Percentiles rank a stretch among this genome's conserved stretches.
Conservation (phyloP, 768 basidiomycete species). For the Lactifluus rugatus region DNA sequence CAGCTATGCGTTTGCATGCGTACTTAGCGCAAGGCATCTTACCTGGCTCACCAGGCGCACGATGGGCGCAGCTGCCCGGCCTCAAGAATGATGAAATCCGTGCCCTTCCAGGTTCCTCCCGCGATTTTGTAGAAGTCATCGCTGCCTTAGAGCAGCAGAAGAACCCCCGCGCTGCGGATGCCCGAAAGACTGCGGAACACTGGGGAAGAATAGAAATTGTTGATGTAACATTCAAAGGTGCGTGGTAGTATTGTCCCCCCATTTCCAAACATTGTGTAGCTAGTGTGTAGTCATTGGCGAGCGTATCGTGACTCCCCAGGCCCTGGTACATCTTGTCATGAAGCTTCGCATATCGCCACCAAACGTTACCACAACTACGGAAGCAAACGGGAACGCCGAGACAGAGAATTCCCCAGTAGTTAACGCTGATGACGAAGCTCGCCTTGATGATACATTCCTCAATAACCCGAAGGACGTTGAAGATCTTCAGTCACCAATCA, state of each 20-base stretch:
- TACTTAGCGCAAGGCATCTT: slow-evolving; percentile 76
- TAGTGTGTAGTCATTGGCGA: slow-evolving; percentile 72
- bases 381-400: slow-evolving; percentile 26
- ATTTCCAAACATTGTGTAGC: background rate
- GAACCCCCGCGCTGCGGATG: slow-evolving; percentile 40
- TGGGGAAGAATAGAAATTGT: slow-evolving; percentile 76
- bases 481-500: slow-evolving; percentile 37
- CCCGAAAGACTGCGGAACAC: slow-evolving; percentile 53
- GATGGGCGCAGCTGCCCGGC: slow-evolving; percentile 70
- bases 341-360: slow-evolving; percentile 70
- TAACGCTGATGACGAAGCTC: slow-evolving; percentile 35
- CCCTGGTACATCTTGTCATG: slow-evolving; percentile 79
- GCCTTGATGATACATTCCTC: slow-evolving; percentile 60
- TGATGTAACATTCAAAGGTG: slow-evolving; percentile 80
- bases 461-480: slow-evolving; percentile 52
- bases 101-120: slow-evolving; percentile 31
- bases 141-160: slow-evolving; percentile 40
- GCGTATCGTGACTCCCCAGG: slow-evolving; percentile 73
- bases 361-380: slow-evolving; percentile 13
- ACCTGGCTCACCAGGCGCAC: slow-evolving; percentile 37
- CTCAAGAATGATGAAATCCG: slow-evolving; percentile 47
- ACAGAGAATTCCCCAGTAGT: slow-evolving; percentile 38
- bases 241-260: slow-evolving; percentile 9
- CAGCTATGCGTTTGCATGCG: slow-evolving; percentile 74
- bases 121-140: slow-evolving; percentile 36